Evolutionary conservation across 179 eudicot species (phyloP).

Genomic region (Beta corolliflora): DNA sequence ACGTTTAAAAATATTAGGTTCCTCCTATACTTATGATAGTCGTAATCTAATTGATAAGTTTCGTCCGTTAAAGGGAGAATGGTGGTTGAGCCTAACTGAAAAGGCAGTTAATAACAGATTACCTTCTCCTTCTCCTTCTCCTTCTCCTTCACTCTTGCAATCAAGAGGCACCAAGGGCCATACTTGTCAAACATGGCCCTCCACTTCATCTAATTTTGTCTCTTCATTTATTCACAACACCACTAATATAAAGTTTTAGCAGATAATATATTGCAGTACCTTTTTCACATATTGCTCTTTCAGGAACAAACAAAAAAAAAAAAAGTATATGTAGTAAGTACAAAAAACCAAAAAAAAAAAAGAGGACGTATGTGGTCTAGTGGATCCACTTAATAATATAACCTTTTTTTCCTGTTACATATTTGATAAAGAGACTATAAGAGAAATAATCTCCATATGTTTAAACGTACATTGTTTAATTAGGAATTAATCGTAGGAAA

Average conservation of each 20-base stretch:
- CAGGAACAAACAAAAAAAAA: neutral
- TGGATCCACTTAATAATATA: neutral
- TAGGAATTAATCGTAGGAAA: neutral
- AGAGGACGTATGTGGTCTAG: neutral
- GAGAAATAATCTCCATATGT: neutral
- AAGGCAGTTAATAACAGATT: constrained; percentile 19
- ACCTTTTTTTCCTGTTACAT: neutral
- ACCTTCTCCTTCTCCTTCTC: constrained; percentile 16
- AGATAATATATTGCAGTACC: neutral
- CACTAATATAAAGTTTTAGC: neutral
- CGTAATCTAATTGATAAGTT: neutral
- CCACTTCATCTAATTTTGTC: neutral
- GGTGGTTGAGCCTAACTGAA: constrained; percentile 30
- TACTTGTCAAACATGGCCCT: constrained; percentile 23
- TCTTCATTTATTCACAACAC: neutral
- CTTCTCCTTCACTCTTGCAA: neutral
- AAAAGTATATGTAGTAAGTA: neutral
- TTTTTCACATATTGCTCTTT: neutral
- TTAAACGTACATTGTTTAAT: neutral
- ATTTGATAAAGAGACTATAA: neutral
- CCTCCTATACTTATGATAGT: too few species aligned
- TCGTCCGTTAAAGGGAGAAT: neutral
- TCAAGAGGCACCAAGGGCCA: constrained; percentile 24
- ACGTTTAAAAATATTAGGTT: too few species aligned
- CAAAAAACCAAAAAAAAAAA: neutral